Evolutionary conservation across 1,139 yeast genomes (phyloP), one percentile per base, ranked within the genome.

Genomic region (Saccharomyces hybrid): DNA sequence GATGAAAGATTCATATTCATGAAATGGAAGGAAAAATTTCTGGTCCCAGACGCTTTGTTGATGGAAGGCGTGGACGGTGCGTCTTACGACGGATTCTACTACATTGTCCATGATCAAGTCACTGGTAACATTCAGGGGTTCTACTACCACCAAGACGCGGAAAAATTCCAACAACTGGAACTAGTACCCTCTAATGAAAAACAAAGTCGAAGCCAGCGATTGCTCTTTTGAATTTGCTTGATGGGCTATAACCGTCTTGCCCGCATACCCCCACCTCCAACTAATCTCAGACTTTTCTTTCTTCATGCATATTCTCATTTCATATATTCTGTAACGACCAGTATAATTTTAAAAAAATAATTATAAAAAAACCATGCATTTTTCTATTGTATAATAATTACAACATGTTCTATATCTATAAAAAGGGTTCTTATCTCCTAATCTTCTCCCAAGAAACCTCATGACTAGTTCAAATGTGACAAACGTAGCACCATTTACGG

Each of bases 401-500:
- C 44, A 51, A 11, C 44, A 38, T 19, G 44, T 38, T 38, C 24
- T 38, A 38, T 38, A 16, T 38, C 44, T 38, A 38, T 38, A 38
- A 38, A n/a, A 38, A 11, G 44, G 19, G 11, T 2, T 38, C 9
- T 38, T 16, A 21, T 8, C 11, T 19, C 44, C 44, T 38, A 38
- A 12, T 38, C 44, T 38, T 38, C 44, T n/a, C 74, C 76, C 52
- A 80, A 65, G 44, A 80, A 80, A 69, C 72, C 95, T 81, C 86
- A 89, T 86, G 4, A 96, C 86, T 53, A 87, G 71, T 72, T 91
- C 98, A 68, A 91, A 91, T 9, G 95, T 89, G 53, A 89, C 88
- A 73, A 91, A 91, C 0, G 98, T 91, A 31, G 96, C 96, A 52
- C 97, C 98, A 67, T 91, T 91, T 16, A 95, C 98, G 2, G 98